Conservation (phyloP, 2,329 filamentous ascomycete genomes). For the Penicillium janthinellum region DNA sequence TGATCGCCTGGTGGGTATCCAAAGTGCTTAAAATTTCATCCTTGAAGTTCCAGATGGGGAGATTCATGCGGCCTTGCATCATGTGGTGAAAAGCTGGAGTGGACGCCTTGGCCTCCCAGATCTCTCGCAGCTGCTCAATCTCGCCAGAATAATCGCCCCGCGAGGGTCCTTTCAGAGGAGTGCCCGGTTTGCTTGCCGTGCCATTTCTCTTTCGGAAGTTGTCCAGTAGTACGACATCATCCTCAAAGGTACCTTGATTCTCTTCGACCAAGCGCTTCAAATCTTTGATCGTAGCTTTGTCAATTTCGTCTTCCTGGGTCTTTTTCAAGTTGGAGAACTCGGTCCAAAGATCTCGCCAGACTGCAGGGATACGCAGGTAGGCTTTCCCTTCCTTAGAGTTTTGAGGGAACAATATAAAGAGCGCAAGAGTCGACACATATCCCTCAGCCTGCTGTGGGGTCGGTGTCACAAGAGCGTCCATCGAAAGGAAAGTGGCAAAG, state of each 20-base stretch:
- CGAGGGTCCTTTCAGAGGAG: slow-evolving; percentile 26
- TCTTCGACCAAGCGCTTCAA: slow-evolving; percentile 53
- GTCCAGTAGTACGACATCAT: slow-evolving; percentile 74
- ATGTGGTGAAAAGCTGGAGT: slow-evolving; percentile 70
- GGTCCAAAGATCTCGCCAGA: slow-evolving; percentile 83
- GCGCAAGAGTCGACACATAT: slow-evolving; percentile 76
- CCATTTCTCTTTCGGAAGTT: slow-evolving; percentile 65
- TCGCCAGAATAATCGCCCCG: slow-evolving; percentile 26
- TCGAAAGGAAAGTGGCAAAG: slow-evolving; percentile 64
- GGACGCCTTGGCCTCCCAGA: slow-evolving; percentile 57
- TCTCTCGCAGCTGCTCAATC: slow-evolving; percentile 48
- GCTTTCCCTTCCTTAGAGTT: slow-evolving; percentile 84
- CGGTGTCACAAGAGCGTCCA: slow-evolving; percentile 72
- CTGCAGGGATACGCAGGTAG: slow-evolving; percentile 72
- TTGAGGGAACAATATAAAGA: slow-evolving; percentile 80
- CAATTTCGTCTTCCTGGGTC: slow-evolving; percentile 66
- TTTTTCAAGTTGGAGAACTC: slow-evolving; percentile 75
- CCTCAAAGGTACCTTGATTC: slow-evolving; percentile 55
- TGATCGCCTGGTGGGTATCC: slow-evolving; percentile 79
- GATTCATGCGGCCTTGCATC: slow-evolving; percentile 73
- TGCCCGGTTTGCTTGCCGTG: slow-evolving; percentile 30
- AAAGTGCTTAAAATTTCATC: slow-evolving; percentile 76
- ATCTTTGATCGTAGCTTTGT: slow-evolving; percentile 68
- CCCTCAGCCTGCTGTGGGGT: slow-evolving; percentile 81
- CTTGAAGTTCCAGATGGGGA: slow-evolving; percentile 88